Evolutionary conservation across 2,329 filamentous ascomycete genomes (phyloP).

Genomic region (Parastagonospora avenae): DNA sequence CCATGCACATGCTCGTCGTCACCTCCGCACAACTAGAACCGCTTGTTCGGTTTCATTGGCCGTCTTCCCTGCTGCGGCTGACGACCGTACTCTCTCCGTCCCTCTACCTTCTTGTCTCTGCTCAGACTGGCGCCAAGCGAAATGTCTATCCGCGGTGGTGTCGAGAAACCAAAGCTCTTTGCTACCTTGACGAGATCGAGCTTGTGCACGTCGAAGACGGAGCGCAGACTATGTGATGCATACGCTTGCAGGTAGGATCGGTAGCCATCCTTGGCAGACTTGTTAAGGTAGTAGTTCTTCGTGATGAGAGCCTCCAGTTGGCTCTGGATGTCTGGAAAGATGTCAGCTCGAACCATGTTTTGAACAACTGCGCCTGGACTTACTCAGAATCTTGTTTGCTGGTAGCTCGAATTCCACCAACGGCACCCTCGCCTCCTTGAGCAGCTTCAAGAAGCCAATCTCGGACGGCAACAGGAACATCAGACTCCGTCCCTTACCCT

Average conservation of each 20-base stretch:
- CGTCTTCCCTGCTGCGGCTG: slow-evolving; percentile 68
- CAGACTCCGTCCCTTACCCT: slow-evolving; percentile 83
- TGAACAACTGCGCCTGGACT: background rate
- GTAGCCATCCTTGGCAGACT: slow-evolving; percentile 77
- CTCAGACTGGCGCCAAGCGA: slow-evolving; percentile 77
- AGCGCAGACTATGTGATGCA: slow-evolving; percentile 79
- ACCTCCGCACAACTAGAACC: slow-evolving; percentile 15
- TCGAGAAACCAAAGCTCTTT: slow-evolving; percentile 80
- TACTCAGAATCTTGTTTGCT: slow-evolving; percentile 77
- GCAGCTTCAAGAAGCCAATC: slow-evolving; percentile 86
- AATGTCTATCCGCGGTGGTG: slow-evolving; percentile 79
- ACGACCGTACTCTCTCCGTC: slow-evolving; percentile 75
- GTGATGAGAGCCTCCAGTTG: slow-evolving; percentile 93
- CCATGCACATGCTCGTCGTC: slow-evolving; percentile 12
- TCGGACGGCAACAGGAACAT: slow-evolving; percentile 94
- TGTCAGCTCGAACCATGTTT: slow-evolving; percentile 3
- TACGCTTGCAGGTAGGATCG: slow-evolving; percentile 94
- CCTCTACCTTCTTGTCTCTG: slow-evolving; percentile 68
- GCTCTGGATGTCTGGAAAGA: slow-evolving; percentile 58
- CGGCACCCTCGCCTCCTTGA: slow-evolving; percentile 89
- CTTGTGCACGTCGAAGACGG: slow-evolving; percentile 84
- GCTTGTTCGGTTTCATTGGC: slow-evolving; percentile 56
- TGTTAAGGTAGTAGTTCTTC: slow-evolving; percentile 97
- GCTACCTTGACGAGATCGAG: slow-evolving; percentile 83
- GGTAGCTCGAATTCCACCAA: slow-evolving; percentile 97